These are phyloP conservation scores for Camellia oleifera DNA, from an alignment of 179 eudicot species.

Conservation along the genomic window DNA sequence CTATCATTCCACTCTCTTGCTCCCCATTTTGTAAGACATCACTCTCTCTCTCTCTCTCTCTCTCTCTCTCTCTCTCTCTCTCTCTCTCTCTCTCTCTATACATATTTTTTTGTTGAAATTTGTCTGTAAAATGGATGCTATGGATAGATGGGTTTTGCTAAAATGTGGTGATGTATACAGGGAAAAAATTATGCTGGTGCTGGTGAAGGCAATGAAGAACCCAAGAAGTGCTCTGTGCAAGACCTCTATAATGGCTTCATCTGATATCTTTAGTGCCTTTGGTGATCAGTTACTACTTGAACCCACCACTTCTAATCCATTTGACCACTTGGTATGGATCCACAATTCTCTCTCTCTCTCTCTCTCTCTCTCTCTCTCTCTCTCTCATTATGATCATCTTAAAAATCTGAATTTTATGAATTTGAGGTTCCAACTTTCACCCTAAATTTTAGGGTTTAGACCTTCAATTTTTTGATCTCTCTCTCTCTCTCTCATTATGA, in stretches of 20 bases:
- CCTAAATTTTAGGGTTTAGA: too few species aligned
- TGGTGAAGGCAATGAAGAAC: constrained; percentile 91
- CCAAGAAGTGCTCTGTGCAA: constrained; percentile 97
- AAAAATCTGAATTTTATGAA: too few species aligned
- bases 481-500: neutral
- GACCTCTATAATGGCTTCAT: constrained; percentile 91
- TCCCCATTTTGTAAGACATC: constrained; percentile 70
- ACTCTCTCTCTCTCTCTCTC: neutral
- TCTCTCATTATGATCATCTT: neutral
- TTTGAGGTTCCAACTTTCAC: neutral
- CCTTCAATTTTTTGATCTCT: too few species aligned
- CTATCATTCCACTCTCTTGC: constrained; percentile 57
- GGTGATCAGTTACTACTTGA: constrained; percentile 61
- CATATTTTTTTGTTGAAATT: neutral
- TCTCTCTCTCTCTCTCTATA: neutral
- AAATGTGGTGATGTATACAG: constrained; percentile 32
- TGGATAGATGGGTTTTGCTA: constrained; percentile 1
- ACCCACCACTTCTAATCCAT: constrained; percentile 43
- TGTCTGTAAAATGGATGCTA: neutral
- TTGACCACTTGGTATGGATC: constrained; percentile 63
- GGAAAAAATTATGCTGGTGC: constrained; percentile 60
- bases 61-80: neutral
- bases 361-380: too few species aligned
- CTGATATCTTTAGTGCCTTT: constrained; percentile 67
- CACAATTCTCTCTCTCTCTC: too few species aligned